Base-by-base conservation (phyloP, 2,329 filamentous ascomycete species). In the Aspergillus pseudonomiae region DNA sequence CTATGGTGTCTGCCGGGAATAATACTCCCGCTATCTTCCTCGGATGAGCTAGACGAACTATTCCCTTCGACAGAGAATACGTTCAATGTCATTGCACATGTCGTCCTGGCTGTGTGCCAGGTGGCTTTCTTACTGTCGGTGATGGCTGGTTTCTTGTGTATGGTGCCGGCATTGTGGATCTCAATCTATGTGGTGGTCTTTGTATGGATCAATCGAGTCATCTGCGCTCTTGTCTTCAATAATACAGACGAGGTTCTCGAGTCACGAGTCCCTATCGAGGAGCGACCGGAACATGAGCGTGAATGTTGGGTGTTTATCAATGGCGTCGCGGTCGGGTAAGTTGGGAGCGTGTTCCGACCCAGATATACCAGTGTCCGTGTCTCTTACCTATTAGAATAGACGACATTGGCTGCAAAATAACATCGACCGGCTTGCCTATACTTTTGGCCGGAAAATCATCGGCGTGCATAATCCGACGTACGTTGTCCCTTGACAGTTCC, bases 231-330 rank as follows among this genome's bases (percentile, higher is more conserved):
- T 2, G 39, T 77, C 19, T 62, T 79, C 58, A 82, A 82, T 62
- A 76, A 78, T 48, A 78, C 83, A 2, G 79, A 84, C 60, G 87
- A 85, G 65, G 82, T 87, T 1, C 75, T 81, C 19, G 76, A 77
- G 1, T 74, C 77, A 19, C 58, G 63, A 21, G 70, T 67, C 2
- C 66, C 68, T 6, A 60, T 70, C 3, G 41, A 61, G 14, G 59
- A 64, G 53, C 57, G 45, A 21, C 80, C 81, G 0, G 81, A 72
- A n/a, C 76, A 80, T 73, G 79, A 81, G 12, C 81, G 87, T 59
- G 91, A 94, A 77, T 85, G 89, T 70, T 94, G 91, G 91, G 83
- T 94, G n/a, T 94, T 91, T 73, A 76, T 94, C 58, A 94, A 94
- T 71, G 91, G 91, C 0, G 87, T 93, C 32, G 86, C 70, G 12